These are phyloP conservation scores for Rhamnella rubrinervis DNA, from an alignment of 331 rosid genomes.

Conservation along the genomic window DNA sequence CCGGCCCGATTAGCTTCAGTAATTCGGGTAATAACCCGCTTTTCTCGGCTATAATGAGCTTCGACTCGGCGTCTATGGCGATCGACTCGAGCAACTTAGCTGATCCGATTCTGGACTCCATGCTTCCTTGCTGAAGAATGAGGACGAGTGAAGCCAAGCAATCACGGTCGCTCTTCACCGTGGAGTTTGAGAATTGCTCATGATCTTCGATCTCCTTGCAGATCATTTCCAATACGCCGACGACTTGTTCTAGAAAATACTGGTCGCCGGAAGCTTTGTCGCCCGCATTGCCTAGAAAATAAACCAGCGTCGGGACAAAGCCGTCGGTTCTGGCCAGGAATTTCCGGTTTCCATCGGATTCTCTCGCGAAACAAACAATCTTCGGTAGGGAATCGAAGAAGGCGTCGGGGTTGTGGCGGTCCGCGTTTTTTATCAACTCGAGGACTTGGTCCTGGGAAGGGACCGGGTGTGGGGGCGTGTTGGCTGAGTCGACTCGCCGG, in stretches of 20 bases:
- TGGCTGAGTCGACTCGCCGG: constrained; percentile 40
- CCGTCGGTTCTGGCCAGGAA: constrained; percentile 51
- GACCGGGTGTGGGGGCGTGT: constrained; percentile 18
- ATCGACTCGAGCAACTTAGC: constrained; percentile 50
- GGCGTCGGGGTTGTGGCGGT: neutral
- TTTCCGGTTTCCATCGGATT: constrained; percentile 61
- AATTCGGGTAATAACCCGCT: constrained; percentile 58
- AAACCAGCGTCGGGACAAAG: constrained; percentile 43
- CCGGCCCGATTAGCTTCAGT: constrained; percentile 44
- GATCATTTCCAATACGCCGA: constrained; percentile 45
- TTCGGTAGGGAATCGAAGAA: constrained; percentile 41
- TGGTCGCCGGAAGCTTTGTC: constrained; percentile 25
- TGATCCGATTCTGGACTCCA: constrained; percentile 49
- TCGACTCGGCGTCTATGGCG: constrained; percentile 60
- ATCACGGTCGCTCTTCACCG: constrained; percentile 33
- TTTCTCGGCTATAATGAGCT: constrained; percentile 58
- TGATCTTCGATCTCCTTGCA: constrained; percentile 34
- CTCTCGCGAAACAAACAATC: constrained; percentile 49
- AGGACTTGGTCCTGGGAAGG: constrained; percentile 38
- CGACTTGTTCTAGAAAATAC: constrained; percentile 42
- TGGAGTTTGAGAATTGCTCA: constrained; percentile 33
- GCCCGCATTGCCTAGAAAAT: constrained; percentile 54
- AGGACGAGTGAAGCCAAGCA: constrained; percentile 54
- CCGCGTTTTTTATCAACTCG: constrained; percentile 32
- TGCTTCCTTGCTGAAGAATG: constrained; percentile 49